These are phyloP conservation scores for Alternaria arborescens DNA, from an alignment of 2,329 filamentous ascomycete species.

Conservation along the genomic window DNA sequence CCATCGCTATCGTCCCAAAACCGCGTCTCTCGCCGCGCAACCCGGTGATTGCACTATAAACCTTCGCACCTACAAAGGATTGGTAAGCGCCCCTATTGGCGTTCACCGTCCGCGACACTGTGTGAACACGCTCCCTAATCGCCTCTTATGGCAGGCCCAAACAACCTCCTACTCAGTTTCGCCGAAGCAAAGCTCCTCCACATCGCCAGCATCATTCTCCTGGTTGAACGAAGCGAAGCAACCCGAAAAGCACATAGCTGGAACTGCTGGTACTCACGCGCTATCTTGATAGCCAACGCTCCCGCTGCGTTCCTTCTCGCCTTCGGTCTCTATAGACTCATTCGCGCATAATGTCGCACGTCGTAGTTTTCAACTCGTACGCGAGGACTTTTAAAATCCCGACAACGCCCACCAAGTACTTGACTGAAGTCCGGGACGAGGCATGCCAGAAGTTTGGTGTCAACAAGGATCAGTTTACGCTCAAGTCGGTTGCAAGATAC, in stretches of 20 bases:
- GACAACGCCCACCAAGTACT: slow-evolving; percentile 79
- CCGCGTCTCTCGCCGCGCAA: not conserved
- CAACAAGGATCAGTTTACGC: slow-evolving; percentile 74
- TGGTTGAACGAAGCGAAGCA: slow-evolving; percentile 40
- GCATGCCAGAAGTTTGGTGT: slow-evolving; percentile 85
- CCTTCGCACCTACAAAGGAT: slow-evolving; percentile 5
- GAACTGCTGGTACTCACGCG: slow-evolving; percentile 40
- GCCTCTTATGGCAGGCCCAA: slow-evolving; percentile 43
- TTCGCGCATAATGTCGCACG: slow-evolving; percentile 78
- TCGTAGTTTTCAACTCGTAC: slow-evolving; percentile 84
- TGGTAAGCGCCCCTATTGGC: slow-evolving; percentile 29
- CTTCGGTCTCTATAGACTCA: slow-evolving; percentile 38
- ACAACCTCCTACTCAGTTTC: slow-evolving; percentile 42
- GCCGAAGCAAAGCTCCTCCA: slow-evolving; percentile 47
- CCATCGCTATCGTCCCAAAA: not conserved
- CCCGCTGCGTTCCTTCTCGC: slow-evolving; percentile 36
- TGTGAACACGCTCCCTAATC: slow-evolving; percentile 28
- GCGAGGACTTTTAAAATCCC: slow-evolving; percentile 82
- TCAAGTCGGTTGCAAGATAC: slow-evolving; percentile 70
- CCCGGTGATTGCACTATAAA: not conserved
- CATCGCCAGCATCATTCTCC: slow-evolving; percentile 40
- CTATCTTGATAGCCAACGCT: slow-evolving; percentile 36
- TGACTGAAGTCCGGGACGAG: slow-evolving; percentile 86
- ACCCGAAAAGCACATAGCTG: slow-evolving; percentile 35
- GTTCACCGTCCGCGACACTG: slow-evolving; percentile 20